These are phyloP conservation scores for Tetrapisispora iriomotensis DNA, from an alignment of 805 yeast species.

Conservation along the genomic window DNA sequence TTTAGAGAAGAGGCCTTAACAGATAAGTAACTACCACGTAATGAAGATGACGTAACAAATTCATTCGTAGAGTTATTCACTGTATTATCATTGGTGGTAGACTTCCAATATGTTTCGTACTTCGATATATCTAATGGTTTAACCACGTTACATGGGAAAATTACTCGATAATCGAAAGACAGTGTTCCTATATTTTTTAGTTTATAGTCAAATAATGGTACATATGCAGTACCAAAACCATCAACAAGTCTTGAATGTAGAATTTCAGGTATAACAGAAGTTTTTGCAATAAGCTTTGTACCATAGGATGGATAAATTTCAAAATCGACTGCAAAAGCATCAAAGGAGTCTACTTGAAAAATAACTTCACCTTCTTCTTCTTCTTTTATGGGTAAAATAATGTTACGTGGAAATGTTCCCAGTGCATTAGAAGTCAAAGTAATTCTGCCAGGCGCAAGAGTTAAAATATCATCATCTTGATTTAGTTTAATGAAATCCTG, in stretches of 20 bases:
- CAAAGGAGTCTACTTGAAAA: slow-evolving; percentile 74
- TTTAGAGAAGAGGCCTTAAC: slow-evolving; percentile 59
- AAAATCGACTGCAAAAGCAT: slow-evolving; percentile 68
- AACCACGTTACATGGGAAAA: slow-evolving; percentile 53
- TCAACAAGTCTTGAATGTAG: slow-evolving; percentile 24
- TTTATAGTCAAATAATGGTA: slow-evolving; percentile 77
- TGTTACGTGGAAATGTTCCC: slow-evolving; percentile 81
- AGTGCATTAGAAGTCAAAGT: slow-evolving; percentile 67
- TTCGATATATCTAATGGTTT: slow-evolving; percentile 4
- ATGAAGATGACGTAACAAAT: slow-evolving; percentile 69
- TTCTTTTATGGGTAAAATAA: slow-evolving; percentile 60
- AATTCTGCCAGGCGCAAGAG: slow-evolving; percentile 65
- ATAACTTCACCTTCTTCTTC: slow-evolving; percentile 56
- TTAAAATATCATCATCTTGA: slow-evolving; percentile 33
- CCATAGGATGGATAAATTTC: slow-evolving; percentile 94
- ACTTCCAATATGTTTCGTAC: slow-evolving; percentile 91
- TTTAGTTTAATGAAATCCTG: slow-evolving; percentile 37
- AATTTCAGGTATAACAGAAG: slow-evolving; percentile 61
- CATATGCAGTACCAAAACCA: slow-evolving; percentile 26
- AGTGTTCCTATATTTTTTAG: slow-evolving; percentile 75
- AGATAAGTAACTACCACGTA: slow-evolving; percentile 70
- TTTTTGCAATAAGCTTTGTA: slow-evolving; percentile 80
- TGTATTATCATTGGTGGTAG: slow-evolving; percentile 48
- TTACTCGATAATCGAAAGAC: slow-evolving; percentile 66
- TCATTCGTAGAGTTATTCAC: slow-evolving; percentile 1